Evolutionary conservation across 768 basidiomycete species (phyloP).

Genomic region (Gautieria morchelliformis): DNA sequence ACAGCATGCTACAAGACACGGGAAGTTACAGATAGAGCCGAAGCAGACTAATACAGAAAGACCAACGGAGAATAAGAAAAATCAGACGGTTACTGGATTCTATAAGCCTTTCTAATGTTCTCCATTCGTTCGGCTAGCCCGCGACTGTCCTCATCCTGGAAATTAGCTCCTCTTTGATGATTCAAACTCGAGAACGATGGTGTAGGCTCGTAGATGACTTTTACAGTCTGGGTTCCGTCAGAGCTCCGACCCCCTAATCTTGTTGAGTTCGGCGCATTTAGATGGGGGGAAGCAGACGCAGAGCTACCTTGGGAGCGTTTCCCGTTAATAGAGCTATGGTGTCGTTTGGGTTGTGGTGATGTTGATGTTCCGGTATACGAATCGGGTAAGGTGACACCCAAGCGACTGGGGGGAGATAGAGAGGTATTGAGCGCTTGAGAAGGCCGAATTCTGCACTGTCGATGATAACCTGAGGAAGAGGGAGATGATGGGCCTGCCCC

Average conservation of each 20-base stretch:
- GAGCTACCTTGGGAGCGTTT: background rate
- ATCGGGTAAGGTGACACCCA: background rate
- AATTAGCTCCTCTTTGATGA: background rate
- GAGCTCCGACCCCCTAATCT: background rate
- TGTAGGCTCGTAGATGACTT: conserved; percentile 3
- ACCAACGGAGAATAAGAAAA: background rate
- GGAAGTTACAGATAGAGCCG: background rate
- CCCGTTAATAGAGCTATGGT: background rate
- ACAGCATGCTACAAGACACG: background rate
- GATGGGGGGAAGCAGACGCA: background rate
- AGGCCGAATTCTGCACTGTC: background rate
- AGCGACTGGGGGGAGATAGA: background rate
- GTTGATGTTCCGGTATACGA: background rate
- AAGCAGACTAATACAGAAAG: background rate
- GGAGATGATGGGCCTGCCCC: background rate
- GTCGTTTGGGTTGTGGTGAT: background rate
- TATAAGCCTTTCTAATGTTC: conserved; percentile 5
- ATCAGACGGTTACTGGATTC: background rate
- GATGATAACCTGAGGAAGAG: background rate
- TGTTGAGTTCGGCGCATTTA: background rate
- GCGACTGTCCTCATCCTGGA: conserved; percentile 6
- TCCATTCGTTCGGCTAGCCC: conserved; percentile 5
- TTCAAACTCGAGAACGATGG: too few relatives aligned
- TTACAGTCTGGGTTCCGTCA: background rate
- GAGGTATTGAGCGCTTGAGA: background rate